These are phyloP conservation scores for Penicillium cosmopolitanum DNA, from an alignment of 495 filamentous ascomycete species.

Conservation along the genomic window DNA sequence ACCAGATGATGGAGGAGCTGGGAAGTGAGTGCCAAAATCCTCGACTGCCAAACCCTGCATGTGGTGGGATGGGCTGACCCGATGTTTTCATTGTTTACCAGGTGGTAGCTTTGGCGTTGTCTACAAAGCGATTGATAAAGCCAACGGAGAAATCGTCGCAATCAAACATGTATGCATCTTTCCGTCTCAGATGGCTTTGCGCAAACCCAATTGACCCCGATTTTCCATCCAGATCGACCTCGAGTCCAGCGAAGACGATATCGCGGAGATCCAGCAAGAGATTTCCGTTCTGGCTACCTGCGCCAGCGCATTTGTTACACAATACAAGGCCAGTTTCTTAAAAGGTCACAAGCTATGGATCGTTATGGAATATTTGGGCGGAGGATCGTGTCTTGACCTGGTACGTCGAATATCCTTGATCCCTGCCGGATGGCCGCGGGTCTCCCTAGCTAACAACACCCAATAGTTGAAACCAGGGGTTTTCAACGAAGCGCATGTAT, in stretches of 20 bases:
- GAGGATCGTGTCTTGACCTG: slow-evolving; percentile 90
- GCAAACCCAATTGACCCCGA: slow-evolving; percentile 27
- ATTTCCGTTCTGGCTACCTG: slow-evolving; percentile 95
- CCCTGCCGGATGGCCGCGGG: neutral
- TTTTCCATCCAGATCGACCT: slow-evolving; percentile 80
- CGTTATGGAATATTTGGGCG: slow-evolving; percentile 96
- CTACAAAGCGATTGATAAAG: slow-evolving; percentile 89
- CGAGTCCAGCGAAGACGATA: slow-evolving; percentile 96
- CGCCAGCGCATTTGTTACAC: slow-evolving; percentile 88
- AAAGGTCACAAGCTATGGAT: slow-evolving; percentile 98
- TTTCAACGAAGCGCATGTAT: slow-evolving; percentile 89
- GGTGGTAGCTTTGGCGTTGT: slow-evolving; percentile 96
- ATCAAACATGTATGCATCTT: slow-evolving; percentile 77
- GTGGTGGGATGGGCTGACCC: slow-evolving; percentile 11
- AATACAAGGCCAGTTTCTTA: slow-evolving; percentile 94
- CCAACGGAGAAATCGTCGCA: slow-evolving; percentile 85
- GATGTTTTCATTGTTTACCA: slow-evolving; percentile 34
- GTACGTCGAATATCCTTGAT: slow-evolving; percentile 46
- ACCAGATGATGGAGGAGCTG: slow-evolving; percentile 90
- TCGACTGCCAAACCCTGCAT: slow-evolving; percentile 3
- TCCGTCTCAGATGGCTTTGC: slow-evolving; percentile 14
- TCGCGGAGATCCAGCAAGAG: slow-evolving; percentile 96
- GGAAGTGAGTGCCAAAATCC: slow-evolving; percentile 67
- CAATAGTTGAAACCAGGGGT: slow-evolving; percentile 83
- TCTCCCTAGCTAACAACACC: slow-evolving; percentile 25